Evolutionary conservation across 148 eudicot genomes (phyloP).

Genomic region (Salicornia ramosissima): DNA sequence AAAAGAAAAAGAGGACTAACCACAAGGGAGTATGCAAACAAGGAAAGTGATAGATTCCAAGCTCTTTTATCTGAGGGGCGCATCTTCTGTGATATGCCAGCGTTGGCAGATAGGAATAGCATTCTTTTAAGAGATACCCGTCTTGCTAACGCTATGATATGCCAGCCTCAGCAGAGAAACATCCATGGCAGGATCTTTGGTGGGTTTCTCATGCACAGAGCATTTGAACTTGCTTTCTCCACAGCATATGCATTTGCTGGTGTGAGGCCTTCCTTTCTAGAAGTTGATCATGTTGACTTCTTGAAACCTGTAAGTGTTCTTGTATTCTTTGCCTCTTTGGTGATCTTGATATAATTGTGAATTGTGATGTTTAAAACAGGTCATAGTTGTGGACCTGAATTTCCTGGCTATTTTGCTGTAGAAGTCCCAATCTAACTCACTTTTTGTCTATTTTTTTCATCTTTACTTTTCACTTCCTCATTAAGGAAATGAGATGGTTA

Average conservation of each 20-base stretch:
- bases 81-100: slow-evolving; percentile 96
- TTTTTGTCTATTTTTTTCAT: neutral
- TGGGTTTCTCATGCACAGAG: slow-evolving; percentile 95
- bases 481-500: slow-evolving; percentile 14
- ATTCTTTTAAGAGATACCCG: slow-evolving; percentile 87
- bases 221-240: slow-evolving; percentile 90
- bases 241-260: slow-evolving; percentile 94
- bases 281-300: slow-evolving; percentile 97
- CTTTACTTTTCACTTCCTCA: neutral
- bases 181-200: slow-evolving; percentile 97
- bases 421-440: neutral
- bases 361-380: neutral
- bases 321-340: neutral
- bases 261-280: slow-evolving; percentile 70
- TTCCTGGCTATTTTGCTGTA: neutral
- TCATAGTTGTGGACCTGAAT: neutral
- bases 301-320: slow-evolving; percentile 65
- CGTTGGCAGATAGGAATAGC: slow-evolving; percentile 92
- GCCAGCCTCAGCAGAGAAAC: slow-evolving; percentile 97
- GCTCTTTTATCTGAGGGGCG: slow-evolving; percentile 78
- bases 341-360: neutral
- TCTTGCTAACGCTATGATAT: slow-evolving; percentile 81
- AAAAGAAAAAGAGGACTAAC: slow-evolving; percentile 50
- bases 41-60: slow-evolving; percentile 38
- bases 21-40: slow-evolving; percentile 41